Base-by-base conservation (phyloP, 2,329 filamentous ascomycete genomes). In the Fusarium odoratissimum region DNA sequence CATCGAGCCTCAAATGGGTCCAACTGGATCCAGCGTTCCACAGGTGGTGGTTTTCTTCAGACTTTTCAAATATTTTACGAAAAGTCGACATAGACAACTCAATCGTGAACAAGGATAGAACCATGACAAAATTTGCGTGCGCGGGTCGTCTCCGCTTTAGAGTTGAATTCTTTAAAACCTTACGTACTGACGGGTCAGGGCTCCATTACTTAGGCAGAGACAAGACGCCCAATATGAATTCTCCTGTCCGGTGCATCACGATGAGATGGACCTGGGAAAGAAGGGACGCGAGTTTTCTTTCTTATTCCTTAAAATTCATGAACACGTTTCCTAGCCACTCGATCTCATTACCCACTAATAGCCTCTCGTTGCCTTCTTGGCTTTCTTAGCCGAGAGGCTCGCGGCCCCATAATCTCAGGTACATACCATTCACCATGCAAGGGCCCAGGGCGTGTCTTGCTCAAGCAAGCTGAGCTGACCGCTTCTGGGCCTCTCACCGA, bases 341-440 rank as follows among this genome's bases (percentile, higher is more conserved):
- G 28, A 59, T 58, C 54, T 41, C 21, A 12, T 41, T 48, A 54
- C 58, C 71, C 71, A 74, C 71, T 71, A 33, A 54, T 46, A 51
- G 40, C 37, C 25, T 46, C 40, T 65, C 19, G n/a, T 51, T 56
- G 52, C 54, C 60, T 66, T 73, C 55, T 74, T 74, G 60, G 60
- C 52, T 62, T 57, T 56, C 35, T 64, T 41, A 69, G 45, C 55
- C 49, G 38, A 67, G 55, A 41, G 25, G 40, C 45, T 42, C 33
- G 25, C 31, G 37, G 59, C 52, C 62, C 52, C 54, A 51, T 75
- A 62, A 58, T 64, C 69, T 67, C 74, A 76, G 74, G 74, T 42
- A 76, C 74, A 69, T 70, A 41, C 68, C 54, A 54, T 40, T 67
- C 46, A 56, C 14, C 51, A 76, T 76, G 74, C 67, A 76, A 76